phyloP scores from a whole-genome alignment of 139 green algal genomes.

The Limnomonas spitsbergensis region DNA sequence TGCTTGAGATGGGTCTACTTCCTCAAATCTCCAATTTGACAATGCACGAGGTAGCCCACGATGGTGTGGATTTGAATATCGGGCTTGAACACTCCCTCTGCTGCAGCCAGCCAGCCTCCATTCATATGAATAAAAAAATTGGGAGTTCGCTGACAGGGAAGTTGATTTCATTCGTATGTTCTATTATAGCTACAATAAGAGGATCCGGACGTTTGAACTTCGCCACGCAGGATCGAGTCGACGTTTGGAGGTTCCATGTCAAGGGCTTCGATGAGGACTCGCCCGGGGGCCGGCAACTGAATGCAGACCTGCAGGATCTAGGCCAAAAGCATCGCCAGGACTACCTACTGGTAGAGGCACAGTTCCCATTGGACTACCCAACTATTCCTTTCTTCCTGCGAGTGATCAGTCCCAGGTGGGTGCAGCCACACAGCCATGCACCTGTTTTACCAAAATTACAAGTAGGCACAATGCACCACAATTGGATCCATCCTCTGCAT shows the following conservation, averaged over 20 bases:
- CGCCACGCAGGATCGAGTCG: neutral
- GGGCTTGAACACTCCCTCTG: neutral
- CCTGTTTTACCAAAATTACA: neutral
- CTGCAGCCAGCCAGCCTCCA: neutral
- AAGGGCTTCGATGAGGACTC: slow-evolving; percentile 31
- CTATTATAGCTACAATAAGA: neutral
- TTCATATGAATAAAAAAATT: neutral
- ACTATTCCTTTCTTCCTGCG: slow-evolving; percentile 38
- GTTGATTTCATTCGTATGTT: too few species aligned
- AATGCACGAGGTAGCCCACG: neutral
- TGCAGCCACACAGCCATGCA: slow-evolving; percentile 14
- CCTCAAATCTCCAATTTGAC: neutral
- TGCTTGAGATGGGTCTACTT: neutral
- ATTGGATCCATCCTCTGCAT: too few species aligned
- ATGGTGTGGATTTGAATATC: neutral
- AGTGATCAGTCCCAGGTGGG: slow-evolving; percentile 28
- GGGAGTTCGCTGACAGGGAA: neutral
- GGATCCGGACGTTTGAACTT: neutral
- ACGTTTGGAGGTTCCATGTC: slow-evolving; percentile 19
- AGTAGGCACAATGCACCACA: too few species aligned
- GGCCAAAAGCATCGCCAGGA: slow-evolving; percentile 8
- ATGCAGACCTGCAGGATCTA: slow-evolving; percentile 22
- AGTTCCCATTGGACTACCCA: slow-evolving; percentile 31
- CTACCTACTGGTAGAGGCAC: slow-evolving; percentile 30
- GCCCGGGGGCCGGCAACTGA: slow-evolving; percentile 18